Conservation (phyloP, 768 basidiomycete species). For the Stropharia rugosoannulata region DNA sequence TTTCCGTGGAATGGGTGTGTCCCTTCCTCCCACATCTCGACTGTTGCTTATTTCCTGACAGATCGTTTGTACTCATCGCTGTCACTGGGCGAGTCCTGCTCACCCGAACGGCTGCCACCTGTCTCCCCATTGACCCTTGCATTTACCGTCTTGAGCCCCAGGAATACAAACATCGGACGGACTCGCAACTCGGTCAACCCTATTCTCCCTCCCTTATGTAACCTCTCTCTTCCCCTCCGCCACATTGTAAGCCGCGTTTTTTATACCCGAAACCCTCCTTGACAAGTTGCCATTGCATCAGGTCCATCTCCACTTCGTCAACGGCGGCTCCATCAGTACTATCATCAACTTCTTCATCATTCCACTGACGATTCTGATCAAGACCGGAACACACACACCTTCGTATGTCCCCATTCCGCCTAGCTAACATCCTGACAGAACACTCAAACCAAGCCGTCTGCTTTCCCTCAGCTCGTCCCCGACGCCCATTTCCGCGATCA, state of each 20-base stretch:
- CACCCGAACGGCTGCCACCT: not conserved
- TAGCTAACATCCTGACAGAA: not conserved
- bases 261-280: not conserved
- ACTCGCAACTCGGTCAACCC: conserved; percentile 13
- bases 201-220: conserved; percentile 12
- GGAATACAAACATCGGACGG: conserved; percentile 14
- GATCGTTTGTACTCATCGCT: conserved; percentile 13
- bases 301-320: not conserved
- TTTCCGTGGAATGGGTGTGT: conserved; percentile 20
- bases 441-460: not conserved
- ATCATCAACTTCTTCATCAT: not conserved
- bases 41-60: not conserved
- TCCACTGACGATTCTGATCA: not conserved
- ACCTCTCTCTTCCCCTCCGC: too few species aligned
- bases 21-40: too few species aligned
- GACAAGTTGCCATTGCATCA: not conserved
- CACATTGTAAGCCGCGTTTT: not conserved
- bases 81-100: conserved; percentile 16
- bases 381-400: not conserved
- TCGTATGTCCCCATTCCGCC: not conserved
- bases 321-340: not conserved
- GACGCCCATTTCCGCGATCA: not conserved
- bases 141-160: conserved; percentile 11
- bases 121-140: not conserved
- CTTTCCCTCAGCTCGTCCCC: not conserved